Percentiles rank a stretch among this genome's conserved stretches.
Evolutionary conservation across 169 alveolate genomes (phyloP).

Genomic region (Eimeria necatrix): DNA sequence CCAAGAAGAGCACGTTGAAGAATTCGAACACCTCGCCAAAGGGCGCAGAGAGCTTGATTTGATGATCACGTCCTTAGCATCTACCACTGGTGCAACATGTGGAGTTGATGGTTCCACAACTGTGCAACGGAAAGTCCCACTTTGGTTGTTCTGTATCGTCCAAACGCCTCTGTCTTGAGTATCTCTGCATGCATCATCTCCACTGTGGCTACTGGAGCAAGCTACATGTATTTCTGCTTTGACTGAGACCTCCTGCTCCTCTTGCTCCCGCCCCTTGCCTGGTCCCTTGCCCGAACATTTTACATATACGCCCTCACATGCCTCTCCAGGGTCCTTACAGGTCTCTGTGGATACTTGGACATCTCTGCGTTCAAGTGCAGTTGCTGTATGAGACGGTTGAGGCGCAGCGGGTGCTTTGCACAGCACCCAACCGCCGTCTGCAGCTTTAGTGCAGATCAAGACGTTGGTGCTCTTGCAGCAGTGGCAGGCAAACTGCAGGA

Average conservation of each 20-base stretch:
- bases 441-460: slow-evolving; percentile 34
- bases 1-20: slow-evolving; percentile 69
- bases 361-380: not conserved
- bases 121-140: not conserved
- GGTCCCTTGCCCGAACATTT: slow-evolving; percentile 28
- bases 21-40: slow-evolving; percentile 16
- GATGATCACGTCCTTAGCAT: slow-evolving; percentile 6
- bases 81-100: not conserved
- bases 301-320: not conserved
- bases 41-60: slow-evolving; percentile 44
- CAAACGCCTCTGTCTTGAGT: not conserved
- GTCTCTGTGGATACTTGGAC: not conserved
- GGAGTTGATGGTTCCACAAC: not conserved
- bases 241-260: slow-evolving; percentile 16
- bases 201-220: not conserved
- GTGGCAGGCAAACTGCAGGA: slow-evolving; percentile 57
- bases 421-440: slow-evolving; percentile 69
- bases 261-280: slow-evolving; percentile 23
- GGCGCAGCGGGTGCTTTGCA: slow-evolving; percentile 19
- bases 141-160: not conserved
- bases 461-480: slow-evolving; percentile 62
- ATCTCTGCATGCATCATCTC: not conserved
- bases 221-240: not conserved
- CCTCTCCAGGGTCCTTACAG: not conserved
- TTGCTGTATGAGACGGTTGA: not conserved